A percentile compares a stretch with the other conserved stretches of the same genome.
Evolutionary conservation across 148 eudicot species (phyloP).

Genomic region (Vaccinium darrowii): DNA sequence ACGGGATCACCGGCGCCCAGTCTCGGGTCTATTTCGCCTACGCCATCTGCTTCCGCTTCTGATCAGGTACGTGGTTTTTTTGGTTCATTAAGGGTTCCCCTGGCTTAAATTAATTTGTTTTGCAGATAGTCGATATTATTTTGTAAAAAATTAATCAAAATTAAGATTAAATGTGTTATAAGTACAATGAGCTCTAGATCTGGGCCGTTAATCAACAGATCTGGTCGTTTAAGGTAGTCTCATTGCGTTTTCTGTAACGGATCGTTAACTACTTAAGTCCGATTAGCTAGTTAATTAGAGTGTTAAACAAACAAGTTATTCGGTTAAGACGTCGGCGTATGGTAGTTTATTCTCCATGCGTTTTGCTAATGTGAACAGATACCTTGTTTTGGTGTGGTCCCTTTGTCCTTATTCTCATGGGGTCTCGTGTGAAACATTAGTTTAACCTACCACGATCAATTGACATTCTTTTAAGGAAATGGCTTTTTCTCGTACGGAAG

Average conservation of each 20-base stretch:
- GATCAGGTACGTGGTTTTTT: constrained; percentile 36
- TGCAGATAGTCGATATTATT: too few relatives aligned
- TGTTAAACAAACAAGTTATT: background rate
- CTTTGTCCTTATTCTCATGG: background rate
- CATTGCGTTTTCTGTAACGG: background rate
- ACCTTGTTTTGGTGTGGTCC: background rate
- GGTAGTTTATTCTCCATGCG: background rate
- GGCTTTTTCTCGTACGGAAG: too few relatives aligned
- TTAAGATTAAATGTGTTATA: too few relatives aligned
- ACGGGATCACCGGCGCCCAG: constrained; percentile 27
- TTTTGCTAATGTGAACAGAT: background rate
- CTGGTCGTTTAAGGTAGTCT: background rate
- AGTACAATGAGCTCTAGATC: background rate
- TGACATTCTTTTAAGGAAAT: too few relatives aligned
- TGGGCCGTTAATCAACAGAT: background rate
- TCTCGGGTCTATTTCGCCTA: constrained; percentile 22
- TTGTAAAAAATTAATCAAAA: too few relatives aligned
- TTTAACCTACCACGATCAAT: background rate
- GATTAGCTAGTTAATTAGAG: background rate
- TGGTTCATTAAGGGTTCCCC: background rate
- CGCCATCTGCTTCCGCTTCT: constrained; percentile 40
- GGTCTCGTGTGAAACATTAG: background rate
- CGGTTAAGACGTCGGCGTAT: background rate
- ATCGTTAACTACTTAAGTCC: background rate
- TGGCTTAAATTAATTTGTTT: too few relatives aligned